Evolutionary conservation across 1,284 basidiomycete species (phyloP).

Genomic region (Mycena sp.): DNA sequence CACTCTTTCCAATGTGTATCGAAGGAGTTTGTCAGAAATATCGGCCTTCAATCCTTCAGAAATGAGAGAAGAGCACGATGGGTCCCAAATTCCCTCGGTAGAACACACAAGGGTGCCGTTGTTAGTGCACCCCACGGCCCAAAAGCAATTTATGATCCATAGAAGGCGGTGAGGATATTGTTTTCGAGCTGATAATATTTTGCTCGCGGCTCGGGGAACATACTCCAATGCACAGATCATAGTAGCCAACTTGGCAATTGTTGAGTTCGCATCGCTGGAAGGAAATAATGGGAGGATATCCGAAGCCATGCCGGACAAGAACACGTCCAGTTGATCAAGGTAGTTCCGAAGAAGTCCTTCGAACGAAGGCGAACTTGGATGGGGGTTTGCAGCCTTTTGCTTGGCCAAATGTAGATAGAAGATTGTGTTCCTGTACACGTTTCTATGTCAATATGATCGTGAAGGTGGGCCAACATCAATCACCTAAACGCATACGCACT

Average conservation of each 20-base stretch:
- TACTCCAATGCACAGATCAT: constrained; percentile 1
- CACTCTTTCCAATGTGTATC: background rate
- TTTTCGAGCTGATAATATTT: constrained; percentile 2
- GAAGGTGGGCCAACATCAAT: background rate
- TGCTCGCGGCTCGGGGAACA: background rate
- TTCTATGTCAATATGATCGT: too few species aligned
- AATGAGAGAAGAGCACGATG: background rate
- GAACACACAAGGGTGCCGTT: too few species aligned
- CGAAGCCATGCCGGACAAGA: background rate
- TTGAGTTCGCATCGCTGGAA: background rate
- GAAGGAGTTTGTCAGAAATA: background rate
- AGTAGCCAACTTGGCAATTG: constrained; percentile 4
- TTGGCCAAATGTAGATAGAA: constrained; percentile 10
- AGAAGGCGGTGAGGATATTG: background rate
- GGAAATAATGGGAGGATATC: background rate
- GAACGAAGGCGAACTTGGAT: background rate
- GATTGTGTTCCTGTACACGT: background rate
- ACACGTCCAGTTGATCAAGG: constrained; percentile 4
- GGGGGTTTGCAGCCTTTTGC: background rate
- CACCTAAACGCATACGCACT: constrained; percentile 10
- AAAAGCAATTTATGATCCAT: background rate
- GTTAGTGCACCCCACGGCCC: background rate
- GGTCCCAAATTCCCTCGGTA: background rate
- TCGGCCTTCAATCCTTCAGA: background rate
- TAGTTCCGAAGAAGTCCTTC: constrained; percentile 5